phyloP scores from a whole-genome alignment of 106 monocot genomes.

The Gastrodia elata region DNA sequence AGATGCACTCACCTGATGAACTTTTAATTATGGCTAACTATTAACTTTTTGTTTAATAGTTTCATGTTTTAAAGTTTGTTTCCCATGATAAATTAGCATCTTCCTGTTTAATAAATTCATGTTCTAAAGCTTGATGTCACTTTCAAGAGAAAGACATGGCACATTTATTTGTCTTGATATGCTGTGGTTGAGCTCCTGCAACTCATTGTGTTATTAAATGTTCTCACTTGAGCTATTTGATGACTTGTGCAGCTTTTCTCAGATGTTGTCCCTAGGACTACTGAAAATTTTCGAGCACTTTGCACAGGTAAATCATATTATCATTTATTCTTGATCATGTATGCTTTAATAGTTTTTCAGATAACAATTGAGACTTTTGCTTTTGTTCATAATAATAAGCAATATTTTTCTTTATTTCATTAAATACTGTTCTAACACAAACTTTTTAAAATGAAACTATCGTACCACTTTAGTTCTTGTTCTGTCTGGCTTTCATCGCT shows the following conservation, averaged over 20 bases:
- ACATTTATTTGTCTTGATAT: background rate
- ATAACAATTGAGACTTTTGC: background rate
- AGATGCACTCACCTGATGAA: background rate
- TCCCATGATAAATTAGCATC: no score
- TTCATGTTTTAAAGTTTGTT: no score
- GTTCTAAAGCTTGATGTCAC: background rate
- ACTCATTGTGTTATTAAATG: background rate
- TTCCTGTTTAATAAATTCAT: no score
- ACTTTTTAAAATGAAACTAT: background rate
- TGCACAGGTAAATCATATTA: constrained; percentile 17
- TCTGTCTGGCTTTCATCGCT: background rate
- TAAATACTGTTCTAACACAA: background rate
- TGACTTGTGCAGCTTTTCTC: constrained; percentile 23
- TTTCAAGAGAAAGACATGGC: background rate
- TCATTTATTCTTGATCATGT: background rate
- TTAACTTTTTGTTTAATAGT: background rate
- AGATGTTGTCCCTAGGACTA: constrained; percentile 26
- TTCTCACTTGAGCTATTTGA: constrained; percentile 6
- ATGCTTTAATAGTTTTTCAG: background rate
- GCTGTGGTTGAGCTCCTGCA: background rate
- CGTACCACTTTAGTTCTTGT: no score
- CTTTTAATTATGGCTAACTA: background rate
- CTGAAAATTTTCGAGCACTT: constrained; percentile 29
- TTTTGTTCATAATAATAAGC: background rate
- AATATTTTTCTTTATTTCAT: background rate